Base-by-base conservation (phyloP, 192 early-diverging fungal genomes). In the Gamsiella multidivaricata region DNA sequence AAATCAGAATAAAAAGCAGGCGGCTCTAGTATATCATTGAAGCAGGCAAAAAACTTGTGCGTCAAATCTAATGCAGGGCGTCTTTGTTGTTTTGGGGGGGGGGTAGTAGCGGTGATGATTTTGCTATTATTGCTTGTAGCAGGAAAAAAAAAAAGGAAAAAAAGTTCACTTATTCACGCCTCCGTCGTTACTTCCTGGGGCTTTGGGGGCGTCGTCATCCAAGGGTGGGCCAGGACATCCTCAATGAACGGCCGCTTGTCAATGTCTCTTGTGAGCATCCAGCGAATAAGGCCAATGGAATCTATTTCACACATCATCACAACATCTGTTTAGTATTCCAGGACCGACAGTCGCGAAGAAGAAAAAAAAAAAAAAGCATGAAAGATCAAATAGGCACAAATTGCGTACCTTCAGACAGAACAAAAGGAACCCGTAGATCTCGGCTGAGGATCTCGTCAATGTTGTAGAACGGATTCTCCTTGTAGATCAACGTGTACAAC, bases 211-310 rank as follows among this genome's bases (percentile, higher is more conserved):
- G 59, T 34, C 6, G 74, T 64, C 74, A 78, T 78, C 95, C 95
- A 97, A 56, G 87, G 82, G 70, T 95, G 90, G 31, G 79, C 70
- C 54, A 93, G 64, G 8, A 96, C 91, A 42, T 87, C 87, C 29
- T 92, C 88, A 54, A 96, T 94, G 28, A 88, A 93, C 3, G 92
- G 90, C 17, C 96, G 88, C 20, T 84, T 85, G 11, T 81, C 73
- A 29, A 89, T 81, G 63, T 95, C 91, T 17, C 90, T 85, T 29
- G 86, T 70, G 80, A 98, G 83, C 90, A 96, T 93, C 75, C 79
- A 69, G 60, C 87, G 84, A 58, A 97, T 84, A 45, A 94, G 65
- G 42, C 83, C 87, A 59, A 85, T 74, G 12, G 84, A 84, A n/a
- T 82, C 84, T 85, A 63, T 17, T 5, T 45, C 12, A 47, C 51